phyloP scores from a whole-genome alignment of 768 basidiomycete genomes.

The Suillus variegatus region DNA sequence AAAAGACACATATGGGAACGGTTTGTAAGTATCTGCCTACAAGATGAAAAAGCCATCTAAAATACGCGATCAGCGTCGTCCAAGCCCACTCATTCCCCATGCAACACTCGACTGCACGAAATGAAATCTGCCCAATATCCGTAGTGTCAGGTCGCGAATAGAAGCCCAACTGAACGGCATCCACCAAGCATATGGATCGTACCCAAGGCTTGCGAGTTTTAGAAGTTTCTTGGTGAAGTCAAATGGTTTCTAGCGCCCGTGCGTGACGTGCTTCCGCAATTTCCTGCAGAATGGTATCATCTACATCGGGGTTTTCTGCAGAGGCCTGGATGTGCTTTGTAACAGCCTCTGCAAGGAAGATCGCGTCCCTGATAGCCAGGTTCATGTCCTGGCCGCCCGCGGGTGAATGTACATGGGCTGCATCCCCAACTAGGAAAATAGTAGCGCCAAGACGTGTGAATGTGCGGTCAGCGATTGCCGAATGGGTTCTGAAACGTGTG shows the following conservation, averaged over 20 bases:
- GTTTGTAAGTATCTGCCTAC: neutral
- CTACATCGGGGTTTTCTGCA: constrained; percentile 10
- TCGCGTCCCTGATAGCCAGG: constrained; percentile 55
- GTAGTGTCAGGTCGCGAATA: constrained; percentile 28
- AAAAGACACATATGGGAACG: too few relatives aligned
- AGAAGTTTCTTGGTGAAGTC: constrained; percentile 38
- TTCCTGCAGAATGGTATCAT: constrained; percentile 34
- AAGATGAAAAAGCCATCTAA: neutral
- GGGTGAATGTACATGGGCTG: constrained; percentile 56
- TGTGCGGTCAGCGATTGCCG: constrained; percentile 40
- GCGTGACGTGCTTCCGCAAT: constrained; percentile 39
- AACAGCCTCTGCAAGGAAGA: constrained; percentile 46
- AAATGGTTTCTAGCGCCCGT: constrained; percentile 45
- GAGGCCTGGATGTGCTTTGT: constrained; percentile 33
- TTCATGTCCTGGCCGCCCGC: constrained; percentile 62
- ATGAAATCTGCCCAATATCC: constrained; percentile 20
- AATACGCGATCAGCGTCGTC: constrained; percentile 17
- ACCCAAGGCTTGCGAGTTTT: constrained; percentile 23
- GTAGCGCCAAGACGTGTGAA: constrained; percentile 28
- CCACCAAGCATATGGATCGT: constrained; percentile 23
- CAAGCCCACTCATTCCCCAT: constrained; percentile 30
- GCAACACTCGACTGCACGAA: constrained; percentile 18
- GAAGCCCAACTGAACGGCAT: constrained; percentile 27
- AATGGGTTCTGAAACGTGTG: constrained; percentile 42
- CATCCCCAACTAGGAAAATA: constrained; percentile 36